Evolutionary conservation across 192 early-diverging fungal genomes (phyloP), one percentile per base, ranked within the genome.

Genomic region (Phycomyces nitens): DNA sequence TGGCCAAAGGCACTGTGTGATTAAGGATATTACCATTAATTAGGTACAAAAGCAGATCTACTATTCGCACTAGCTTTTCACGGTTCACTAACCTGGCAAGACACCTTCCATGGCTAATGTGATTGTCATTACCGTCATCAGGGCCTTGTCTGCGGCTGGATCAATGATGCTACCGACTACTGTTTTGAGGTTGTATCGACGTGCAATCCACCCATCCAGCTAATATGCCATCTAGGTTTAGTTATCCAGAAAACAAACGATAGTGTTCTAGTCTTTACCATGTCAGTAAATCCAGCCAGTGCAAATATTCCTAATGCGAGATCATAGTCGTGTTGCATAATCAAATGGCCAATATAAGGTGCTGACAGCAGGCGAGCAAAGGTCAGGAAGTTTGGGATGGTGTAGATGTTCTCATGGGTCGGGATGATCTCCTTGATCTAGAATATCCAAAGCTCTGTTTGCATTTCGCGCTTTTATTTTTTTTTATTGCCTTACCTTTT

Each of bases 121-220:
- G 15, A 96, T 73, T 14, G 91, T 92, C 61, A 99, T 62, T 16
- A 89, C 85, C 0, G 95, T 95, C 93, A 96, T 95, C 16, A 96
- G 69, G 3, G 88, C 81, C 71, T 96, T 99, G 76, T 99, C 96
- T 16, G 94, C 94, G 10, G 88, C 87, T 5, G 96, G 96, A 72
- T 99, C 95, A 39, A 96, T 81, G 23, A 94, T 92, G 5, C 89
- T 90, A 11, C 94, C 95, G 34, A 94, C 77, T 50, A 91, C 82
- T 20, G 92, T 93, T 68, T 85, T 83, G 88, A 93, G 86, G 42
- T 94, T 91, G 73, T 84, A 96, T 49, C 80, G 72, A 22, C 96
- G 82, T 11, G 95, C 95, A 69, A 99, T 92, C 60, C 78, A 94
- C 26, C 94, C 94, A 72, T 95, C 94, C 18, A 92, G 71, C 73